Base-by-base conservation (phyloP, 2,329 filamentous ascomycete genomes). In the Aspergillus sp. region DNA sequence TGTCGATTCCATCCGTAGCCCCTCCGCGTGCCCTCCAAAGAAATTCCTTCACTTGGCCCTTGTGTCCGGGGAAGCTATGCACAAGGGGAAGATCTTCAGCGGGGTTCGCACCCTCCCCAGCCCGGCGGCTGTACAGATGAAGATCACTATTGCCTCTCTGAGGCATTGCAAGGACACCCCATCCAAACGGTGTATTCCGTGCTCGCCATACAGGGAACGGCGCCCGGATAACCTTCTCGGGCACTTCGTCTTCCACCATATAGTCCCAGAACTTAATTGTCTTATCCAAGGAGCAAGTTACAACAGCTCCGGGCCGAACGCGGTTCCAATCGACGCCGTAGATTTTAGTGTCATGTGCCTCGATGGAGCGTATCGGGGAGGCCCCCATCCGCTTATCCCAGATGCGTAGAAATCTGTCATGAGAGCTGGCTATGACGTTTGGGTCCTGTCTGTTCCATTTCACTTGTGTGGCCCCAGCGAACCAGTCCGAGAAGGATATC, bases 241-340 rank as follows among this genome's bases (percentile, higher is more conserved):
- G 87, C 16, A 79, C 75, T 56, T 89, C 81, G 3, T 79, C 78
- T 4, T 84, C 78, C 16, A 81, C 77, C 2, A 77, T 79, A 62
- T 91, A 91, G 68, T 96, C 88, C 92, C 92, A 97, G 59, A 96
- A 88, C 67, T 95, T 96, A 72, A 97, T 93, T 38, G 88, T 95
- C 68, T 88, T 91, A 67, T 97, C 92, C 45, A 97, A 77, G 1
- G 92, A 96, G 71, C 92, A 97, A 2, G 92, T 97, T 5, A 91
- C 85, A 47, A 97, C 78, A 32, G 85, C 86, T 9, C 84, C 87
- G 1, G 84, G 74, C 45, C 86, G 80, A 11, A 87, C 88, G 47
- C 93, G 84, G 66, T 95, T 95, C 93, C 93, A 97, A 71, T 97
- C 93, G 31, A 97, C 79, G 23, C 93, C 93, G 67, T 97, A 97